Base-by-base conservation (phyloP, 768 basidiomycete species). In the Lactifluus pinguis region DNA sequence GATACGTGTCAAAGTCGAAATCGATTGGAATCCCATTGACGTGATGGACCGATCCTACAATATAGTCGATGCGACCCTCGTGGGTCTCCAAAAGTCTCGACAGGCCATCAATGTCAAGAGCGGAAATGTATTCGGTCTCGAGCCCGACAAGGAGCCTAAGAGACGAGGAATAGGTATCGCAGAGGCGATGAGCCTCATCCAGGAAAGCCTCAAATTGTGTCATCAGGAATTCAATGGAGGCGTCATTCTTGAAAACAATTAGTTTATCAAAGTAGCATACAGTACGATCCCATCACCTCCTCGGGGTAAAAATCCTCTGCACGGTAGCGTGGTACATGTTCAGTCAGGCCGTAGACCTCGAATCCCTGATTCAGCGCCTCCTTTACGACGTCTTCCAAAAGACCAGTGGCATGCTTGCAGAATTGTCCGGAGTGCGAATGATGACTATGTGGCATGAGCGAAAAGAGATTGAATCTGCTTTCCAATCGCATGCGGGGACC, bases 361-460 rank as follows among this genome's bases (percentile, higher is more conserved):
- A 98, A 98, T 0, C 85, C 82, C 70, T 87, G 82, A 7, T 75
- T 71, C 59, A 95, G 86, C 39, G 95, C 95, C 66, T 87, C 87
- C 17, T 77, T 69, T 4, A 97, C 87, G 15, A 94, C 86, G 4
- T 90, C 83, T 67, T 94, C 86, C 42, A 99, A 77, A 1, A 78
- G 75, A 7, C 93, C 93, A 13, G 77, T 76, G 3, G 92, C 95
- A 69, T 98, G 95, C 65, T 83, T 86, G 76, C 95, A 95, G 74
- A 94, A 95, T 68, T 95, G 86, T 34, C 94, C 93, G 0, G 92
- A 95, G 69, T 97, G 93, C 19, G 89, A 92, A 72, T 94, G 92
- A 70, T 92, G 91, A 69, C 86, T 89, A 68, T 83, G 76, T 60
- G 85, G 86, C 82, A 83, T 83, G 52, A 34, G 21, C 17, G 15